A percentile compares a stretch with the other conserved stretches of the same genome.
Evolutionary conservation across 2,329 filamentous ascomycete species (phyloP).

Genomic region (Pezicula neosporulosa): DNA sequence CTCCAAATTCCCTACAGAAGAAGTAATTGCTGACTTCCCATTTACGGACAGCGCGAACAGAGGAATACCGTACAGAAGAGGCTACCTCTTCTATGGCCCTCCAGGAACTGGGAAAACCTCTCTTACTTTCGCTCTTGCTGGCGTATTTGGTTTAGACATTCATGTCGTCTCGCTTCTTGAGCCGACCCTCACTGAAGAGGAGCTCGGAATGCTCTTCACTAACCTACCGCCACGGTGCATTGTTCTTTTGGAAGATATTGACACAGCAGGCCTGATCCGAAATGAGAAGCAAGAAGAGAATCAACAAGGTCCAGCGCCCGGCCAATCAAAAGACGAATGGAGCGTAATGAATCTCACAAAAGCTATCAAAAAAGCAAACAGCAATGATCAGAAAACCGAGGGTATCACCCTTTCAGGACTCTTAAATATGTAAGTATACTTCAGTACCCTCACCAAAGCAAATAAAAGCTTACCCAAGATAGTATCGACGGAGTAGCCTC

Average conservation of each 20-base stretch:
- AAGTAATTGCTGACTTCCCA: too few species aligned
- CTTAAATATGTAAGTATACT: slow-evolving; percentile 56
- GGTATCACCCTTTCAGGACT: slow-evolving; percentile 74
- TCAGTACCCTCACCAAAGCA: background rate
- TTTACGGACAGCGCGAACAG: slow-evolving; percentile 58
- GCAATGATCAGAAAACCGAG: slow-evolving; percentile 27
- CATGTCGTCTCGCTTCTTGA: slow-evolving; percentile 61
- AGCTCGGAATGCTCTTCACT: slow-evolving; percentile 55
- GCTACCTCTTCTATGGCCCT: slow-evolving; percentile 75
- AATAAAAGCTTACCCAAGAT: background rate
- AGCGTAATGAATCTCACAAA: slow-evolving; percentile 40
- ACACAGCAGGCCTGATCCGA: slow-evolving; percentile 57
- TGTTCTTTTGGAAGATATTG: slow-evolving; percentile 67
- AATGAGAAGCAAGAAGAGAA: slow-evolving; percentile 20
- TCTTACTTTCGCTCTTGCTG: slow-evolving; percentile 62
- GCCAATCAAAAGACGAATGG: slow-evolving; percentile 25
- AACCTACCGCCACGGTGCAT: slow-evolving; percentile 60
- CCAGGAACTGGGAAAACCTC: slow-evolving; percentile 73
- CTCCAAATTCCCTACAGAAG: too few species aligned
- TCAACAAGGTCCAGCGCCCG: slow-evolving; percentile 11
- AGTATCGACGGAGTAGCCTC: slow-evolving; percentile 67
- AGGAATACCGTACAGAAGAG: slow-evolving; percentile 72
- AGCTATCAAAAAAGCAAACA: slow-evolving; percentile 38
- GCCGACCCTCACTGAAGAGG: slow-evolving; percentile 57
- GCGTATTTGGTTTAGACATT: slow-evolving; percentile 63